Evolutionary conservation across 2,329 filamentous ascomycete genomes (phyloP).

Genomic region (Tolypocladium paradoxum): DNA sequence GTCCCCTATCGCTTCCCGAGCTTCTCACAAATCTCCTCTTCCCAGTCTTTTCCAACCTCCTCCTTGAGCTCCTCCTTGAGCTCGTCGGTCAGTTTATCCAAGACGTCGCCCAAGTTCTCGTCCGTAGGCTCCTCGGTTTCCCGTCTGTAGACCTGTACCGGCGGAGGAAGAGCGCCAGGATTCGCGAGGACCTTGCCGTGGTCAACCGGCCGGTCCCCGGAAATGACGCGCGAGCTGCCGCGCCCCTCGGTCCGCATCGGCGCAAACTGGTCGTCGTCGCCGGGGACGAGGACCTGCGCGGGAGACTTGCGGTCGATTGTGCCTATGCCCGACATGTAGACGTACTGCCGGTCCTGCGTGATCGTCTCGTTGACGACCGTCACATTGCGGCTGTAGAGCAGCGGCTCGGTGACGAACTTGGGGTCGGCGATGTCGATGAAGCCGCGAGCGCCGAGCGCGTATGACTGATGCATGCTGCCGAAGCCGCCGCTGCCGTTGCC

Average conservation of each 20-base stretch:
- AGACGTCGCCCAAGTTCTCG: too few relatives aligned
- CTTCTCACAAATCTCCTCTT: too few relatives aligned
- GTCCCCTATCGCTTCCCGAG: too few relatives aligned
- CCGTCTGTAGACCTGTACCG: too few relatives aligned
- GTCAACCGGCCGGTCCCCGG: not conserved
- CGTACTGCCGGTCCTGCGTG: conserved; percentile 30
- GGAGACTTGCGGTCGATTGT: not conserved
- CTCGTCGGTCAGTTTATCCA: too few relatives aligned
- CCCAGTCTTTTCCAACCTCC: too few relatives aligned
- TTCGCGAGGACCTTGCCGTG: not conserved
- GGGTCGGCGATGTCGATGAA: conserved; percentile 3
- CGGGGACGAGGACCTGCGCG: too few relatives aligned
- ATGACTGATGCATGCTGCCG: conserved; percentile 46
- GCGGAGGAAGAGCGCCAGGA: not conserved
- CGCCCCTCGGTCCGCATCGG: not conserved
- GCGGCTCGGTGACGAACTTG: conserved; percentile 14
- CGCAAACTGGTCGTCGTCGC: not conserved
- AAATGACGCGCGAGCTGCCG: not conserved
- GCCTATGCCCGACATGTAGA: not conserved
- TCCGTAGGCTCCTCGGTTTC: not conserved
- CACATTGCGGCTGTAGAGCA: conserved; percentile 49
- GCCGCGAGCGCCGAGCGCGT: conserved; percentile 36
- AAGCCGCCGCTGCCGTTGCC: conserved; percentile 36
- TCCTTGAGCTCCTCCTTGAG: too few relatives aligned
- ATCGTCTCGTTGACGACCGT: conserved; percentile 43